Evolutionary conservation across 2,329 filamentous ascomycete species (phyloP), one percentile per base, ranked within the genome.

Genomic region (Fusarium sp.): DNA sequence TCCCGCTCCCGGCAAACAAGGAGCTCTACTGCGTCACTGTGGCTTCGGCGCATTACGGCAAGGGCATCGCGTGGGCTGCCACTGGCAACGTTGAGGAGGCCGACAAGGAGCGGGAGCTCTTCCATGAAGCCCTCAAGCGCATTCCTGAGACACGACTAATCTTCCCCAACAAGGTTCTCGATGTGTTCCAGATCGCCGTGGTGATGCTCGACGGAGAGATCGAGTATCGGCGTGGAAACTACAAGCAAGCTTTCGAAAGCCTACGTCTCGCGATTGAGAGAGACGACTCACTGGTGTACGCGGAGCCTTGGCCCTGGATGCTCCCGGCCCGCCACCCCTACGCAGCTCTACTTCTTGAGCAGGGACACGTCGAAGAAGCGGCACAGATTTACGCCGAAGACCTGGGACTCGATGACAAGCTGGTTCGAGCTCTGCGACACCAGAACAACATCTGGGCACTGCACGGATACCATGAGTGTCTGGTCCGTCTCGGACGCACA

Each of bases 241-340:
- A 88, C 65, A 86, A 89, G 0, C 58, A 79, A 0, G 93, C 92
- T 0, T 94, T 93, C 76, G 77, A 81, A 6, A 86, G 89, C 66
- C 84, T 95, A 7, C 86, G 87, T 7, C 83, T 83, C 11, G 87
- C 92, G 0, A 89, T 93, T 23, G 78, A 82, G 2, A 84, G 89
- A 5, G 91, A 93, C 71, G 92, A 93, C 77, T 81, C 80, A 0
- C 85, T 95, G 18, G 90, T 90, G 0, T 95, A 93, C 73, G 91
- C 92, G 59, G 93, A 95, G 80, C 93, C 93, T 0, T 94, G 92
- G 92, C 91, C 91, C 0, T 95, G 92, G 92, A 94, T 95, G 92
- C 92, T 93, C 78, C 92, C 93, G 0, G 88, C 90, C 0, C 85
- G 92, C 5, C 93, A 95, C 80, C 92, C 92, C 0, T 92, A 92